Base-by-base conservation (phyloP, 352 stramenopile species). In the Phytopythium chamaehyphon region DNA sequence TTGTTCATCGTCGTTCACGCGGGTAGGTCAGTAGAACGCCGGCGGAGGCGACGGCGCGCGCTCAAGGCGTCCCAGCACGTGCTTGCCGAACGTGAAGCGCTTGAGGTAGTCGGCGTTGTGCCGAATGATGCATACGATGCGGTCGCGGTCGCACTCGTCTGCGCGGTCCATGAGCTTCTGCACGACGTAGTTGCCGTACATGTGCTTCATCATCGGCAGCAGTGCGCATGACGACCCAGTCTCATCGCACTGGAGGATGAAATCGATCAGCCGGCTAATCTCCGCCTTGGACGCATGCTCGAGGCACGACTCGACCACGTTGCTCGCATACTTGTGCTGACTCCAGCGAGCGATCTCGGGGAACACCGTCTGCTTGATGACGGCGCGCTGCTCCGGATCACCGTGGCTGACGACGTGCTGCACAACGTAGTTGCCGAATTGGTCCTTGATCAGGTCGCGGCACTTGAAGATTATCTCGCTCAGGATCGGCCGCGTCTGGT, bases 351-450 rank as follows among this genome's bases (percentile, higher is more conserved):
- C 64, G 15, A 98, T 81, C 14, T 97, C 86, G 7, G 78, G 77
- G 38, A 91, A 75, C 28, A 98, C 83, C 31, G 83, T 72, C 56
- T 88, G 66, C 67, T 96, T 94, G 16, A 98, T 69, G 15, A 88
- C 68, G 28, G 78, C 61, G 19, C 82, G 76, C 44, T 97, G 81
- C n/a, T 88, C 64, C 3, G 62, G 62, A 36, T 95, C 82, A 35
- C 96, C 96, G 60, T 98, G 96, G 51, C 96, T 84, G 47, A 99
- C 89, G 15, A 99, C 92, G 59, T 99, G 96, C 65, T 99, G 97
- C 54, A 99, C 98, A 7, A 99, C 96, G 61, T 99, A 99, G 73
- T 99, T 99, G 10, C 96, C 97, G 69, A 99, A 99, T 64, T 99
- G 96, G 65, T 99, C 96, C 72, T 92, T 89, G 24, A 93, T 81